phyloP scores from a whole-genome alignment of 2,329 filamentous ascomycete genomes.

The Cladosporium sp. region DNA sequence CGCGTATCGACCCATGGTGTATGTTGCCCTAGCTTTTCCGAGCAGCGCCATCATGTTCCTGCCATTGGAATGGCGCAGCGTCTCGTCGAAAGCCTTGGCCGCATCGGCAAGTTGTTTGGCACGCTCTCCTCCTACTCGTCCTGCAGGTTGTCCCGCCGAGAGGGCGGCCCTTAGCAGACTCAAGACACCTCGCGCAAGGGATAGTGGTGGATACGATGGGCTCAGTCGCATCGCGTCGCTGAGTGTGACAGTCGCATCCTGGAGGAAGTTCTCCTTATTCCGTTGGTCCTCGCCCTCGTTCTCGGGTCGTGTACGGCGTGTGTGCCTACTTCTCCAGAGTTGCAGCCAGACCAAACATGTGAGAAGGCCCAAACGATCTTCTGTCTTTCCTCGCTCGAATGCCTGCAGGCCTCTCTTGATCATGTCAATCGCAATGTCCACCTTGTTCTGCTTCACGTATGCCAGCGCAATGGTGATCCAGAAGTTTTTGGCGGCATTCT shows the following conservation, averaged over 20 bases:
- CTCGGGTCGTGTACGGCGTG: conserved; percentile 64
- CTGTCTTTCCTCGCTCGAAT: conserved; percentile 62
- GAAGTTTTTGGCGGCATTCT: conserved; percentile 84
- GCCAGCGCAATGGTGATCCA: conserved; percentile 98
- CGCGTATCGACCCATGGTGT: conserved; percentile 80
- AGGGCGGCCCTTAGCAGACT: conserved; percentile 84
- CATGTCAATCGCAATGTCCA: conserved; percentile 76
- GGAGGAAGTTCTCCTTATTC: conserved; percentile 91
- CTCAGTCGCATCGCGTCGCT: conserved; percentile 96
- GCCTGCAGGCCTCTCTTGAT: conserved; percentile 72
- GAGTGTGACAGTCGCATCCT: conserved; percentile 83
- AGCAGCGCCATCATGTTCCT: conserved; percentile 91
- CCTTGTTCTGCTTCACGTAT: conserved; percentile 93
- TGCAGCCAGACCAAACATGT: conserved; percentile 89
- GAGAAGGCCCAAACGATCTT: conserved; percentile 82
- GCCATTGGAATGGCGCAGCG: conserved; percentile 76
- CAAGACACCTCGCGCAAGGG: conserved; percentile 85
- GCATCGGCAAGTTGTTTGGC: conserved; percentile 50
- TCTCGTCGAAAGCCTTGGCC: conserved; percentile 92
- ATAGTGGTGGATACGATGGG: conserved; percentile 86
- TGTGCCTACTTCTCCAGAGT: conserved; percentile 82
- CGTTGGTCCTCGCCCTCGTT: conserved; percentile 67
- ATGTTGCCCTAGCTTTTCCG: conserved; percentile 83
- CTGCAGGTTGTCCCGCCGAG: conserved; percentile 15
- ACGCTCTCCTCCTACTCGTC: conserved; percentile 10